Percentiles rank a stretch among this genome's conserved stretches.
phyloP scores from a whole-genome alignment of 371 early-diverging fungal genomes.

The Zychaea mexicana region DNA sequence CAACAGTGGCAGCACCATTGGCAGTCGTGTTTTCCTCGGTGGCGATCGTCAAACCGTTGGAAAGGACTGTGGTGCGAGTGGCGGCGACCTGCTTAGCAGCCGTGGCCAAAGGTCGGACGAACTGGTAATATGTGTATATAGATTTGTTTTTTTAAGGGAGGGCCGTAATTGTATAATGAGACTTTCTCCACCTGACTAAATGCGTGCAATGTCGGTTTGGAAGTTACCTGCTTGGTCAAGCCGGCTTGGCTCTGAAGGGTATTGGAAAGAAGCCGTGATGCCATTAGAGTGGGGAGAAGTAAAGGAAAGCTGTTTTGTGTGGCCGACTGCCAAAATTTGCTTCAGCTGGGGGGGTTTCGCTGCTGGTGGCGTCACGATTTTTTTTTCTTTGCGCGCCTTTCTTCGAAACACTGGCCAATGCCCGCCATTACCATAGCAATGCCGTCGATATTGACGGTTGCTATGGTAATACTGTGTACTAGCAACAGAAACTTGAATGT shows the following conservation, averaged over 20 bases:
- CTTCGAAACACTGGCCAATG: too few species aligned
- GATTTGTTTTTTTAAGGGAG: too few species aligned
- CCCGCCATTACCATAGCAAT: too few species aligned
- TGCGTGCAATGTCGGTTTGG: too few species aligned
- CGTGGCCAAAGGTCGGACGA: slow-evolving; percentile 25
- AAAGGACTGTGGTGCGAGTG: slow-evolving; percentile 77
- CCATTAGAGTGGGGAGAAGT: slow-evolving; percentile 25
- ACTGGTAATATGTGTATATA: slow-evolving; percentile 6
- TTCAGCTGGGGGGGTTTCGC: background rate
- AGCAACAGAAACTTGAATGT: too few species aligned
- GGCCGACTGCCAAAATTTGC: background rate
- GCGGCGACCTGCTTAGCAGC: slow-evolving; percentile 32
- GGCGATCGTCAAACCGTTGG: slow-evolving; percentile 92
- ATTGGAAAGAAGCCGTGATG: slow-evolving; percentile 27
- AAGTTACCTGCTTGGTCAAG: slow-evolving; percentile 26
- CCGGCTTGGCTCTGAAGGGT: slow-evolving; percentile 22
- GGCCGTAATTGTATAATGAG: too few species aligned
- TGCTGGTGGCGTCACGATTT: background rate
- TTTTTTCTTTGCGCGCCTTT: background rate
- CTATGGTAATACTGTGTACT: too few species aligned
- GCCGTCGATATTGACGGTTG: too few species aligned
- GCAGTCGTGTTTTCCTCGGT: slow-evolving; percentile 84
- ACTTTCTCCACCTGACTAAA: too few species aligned
- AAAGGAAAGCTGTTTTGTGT: background rate
- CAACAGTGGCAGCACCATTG: slow-evolving; percentile 89